Conservation (phyloP, 495 filamentous ascomycete species). For the Hypoxylon rickii region DNA sequence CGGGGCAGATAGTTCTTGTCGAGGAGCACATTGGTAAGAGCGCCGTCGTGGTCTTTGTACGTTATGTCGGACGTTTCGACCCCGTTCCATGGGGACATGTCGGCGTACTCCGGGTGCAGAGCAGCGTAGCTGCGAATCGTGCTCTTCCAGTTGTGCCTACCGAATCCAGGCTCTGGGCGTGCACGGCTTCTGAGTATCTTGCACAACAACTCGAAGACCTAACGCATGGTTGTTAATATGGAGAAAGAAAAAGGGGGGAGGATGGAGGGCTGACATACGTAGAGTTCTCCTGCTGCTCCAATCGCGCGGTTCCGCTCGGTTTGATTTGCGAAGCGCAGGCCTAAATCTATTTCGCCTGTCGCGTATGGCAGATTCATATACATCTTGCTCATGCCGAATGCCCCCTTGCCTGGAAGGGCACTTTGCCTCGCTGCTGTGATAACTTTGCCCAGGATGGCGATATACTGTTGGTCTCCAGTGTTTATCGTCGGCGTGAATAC, state of each 20-base stretch:
- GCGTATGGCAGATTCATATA: background rate
- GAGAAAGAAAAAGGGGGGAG: too few relatives aligned
- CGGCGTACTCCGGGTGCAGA: slow-evolving; percentile 42
- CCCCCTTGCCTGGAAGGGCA: background rate
- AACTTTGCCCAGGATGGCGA: background rate
- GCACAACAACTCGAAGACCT: too few relatives aligned
- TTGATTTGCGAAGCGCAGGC: slow-evolving; percentile 17
- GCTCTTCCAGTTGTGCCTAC: slow-evolving; percentile 48
- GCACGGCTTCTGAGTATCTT: too few relatives aligned
- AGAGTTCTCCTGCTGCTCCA: slow-evolving; percentile 54
- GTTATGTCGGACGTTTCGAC: slow-evolving; percentile 49
- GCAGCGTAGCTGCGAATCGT: slow-evolving; percentile 45
- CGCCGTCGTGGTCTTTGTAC: slow-evolving; percentile 43
- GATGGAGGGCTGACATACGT: slow-evolving; percentile 47
- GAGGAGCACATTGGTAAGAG: slow-evolving; percentile 42
- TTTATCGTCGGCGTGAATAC: background rate
- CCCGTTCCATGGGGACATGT: slow-evolving; percentile 44
- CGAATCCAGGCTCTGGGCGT: slow-evolving; percentile 35
- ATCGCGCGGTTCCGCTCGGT: slow-evolving; percentile 45
- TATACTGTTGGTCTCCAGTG: background rate
- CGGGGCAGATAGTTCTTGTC: slow-evolving; percentile 38
- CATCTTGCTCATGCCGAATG: background rate
- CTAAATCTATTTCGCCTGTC: slow-evolving; percentile 11
- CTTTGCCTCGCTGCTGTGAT: background rate
- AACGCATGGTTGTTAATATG: too few relatives aligned